These are phyloP conservation scores for Termitomyces eurrhizus DNA, from an alignment of 768 basidiomycete species.

Conservation along the genomic window DNA sequence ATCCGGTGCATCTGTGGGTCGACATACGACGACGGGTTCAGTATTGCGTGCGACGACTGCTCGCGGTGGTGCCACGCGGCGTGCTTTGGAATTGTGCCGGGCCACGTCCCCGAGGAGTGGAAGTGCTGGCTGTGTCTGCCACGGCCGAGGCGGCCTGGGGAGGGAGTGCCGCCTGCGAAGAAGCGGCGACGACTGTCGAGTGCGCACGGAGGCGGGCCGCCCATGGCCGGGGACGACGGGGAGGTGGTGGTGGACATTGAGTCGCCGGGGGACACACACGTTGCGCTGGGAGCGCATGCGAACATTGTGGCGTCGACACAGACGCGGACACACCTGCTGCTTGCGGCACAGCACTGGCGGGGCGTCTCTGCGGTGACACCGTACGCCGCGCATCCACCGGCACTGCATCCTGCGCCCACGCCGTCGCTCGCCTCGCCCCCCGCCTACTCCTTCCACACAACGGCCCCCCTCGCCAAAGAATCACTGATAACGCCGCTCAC, in stretches of 20 bases:
- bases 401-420: slow-evolving; percentile 4
- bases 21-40: slow-evolving; percentile 71
- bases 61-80: slow-evolving; percentile 75
- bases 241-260: slow-evolving; percentile 51
- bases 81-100: slow-evolving; percentile 64
- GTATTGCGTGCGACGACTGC: slow-evolving; percentile 76
- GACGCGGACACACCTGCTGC: slow-evolving; percentile 47
- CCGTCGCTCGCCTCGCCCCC: slow-evolving; percentile 26
- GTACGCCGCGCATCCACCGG: slow-evolving; percentile 5
- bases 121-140: slow-evolving; percentile 69
- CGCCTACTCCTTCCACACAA: slow-evolving; percentile 63
- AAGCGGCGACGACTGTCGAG: neutral
- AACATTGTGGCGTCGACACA: slow-evolving; percentile 38
- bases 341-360: slow-evolving; percentile 62
- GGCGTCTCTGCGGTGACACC: slow-evolving; percentile 53
- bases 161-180: neutral
- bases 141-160: neutral
- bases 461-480: slow-evolving; percentile 48
- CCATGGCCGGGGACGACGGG: slow-evolving; percentile 21
- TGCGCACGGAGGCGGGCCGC: neutral
- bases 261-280: slow-evolving; percentile 37
- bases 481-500: slow-evolving; percentile 61
- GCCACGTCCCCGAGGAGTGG: slow-evolving; percentile 69
- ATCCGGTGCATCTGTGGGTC: slow-evolving; percentile 70
- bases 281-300: slow-evolving; percentile 42